These are phyloP conservation scores for Canavalia ensiformis DNA, from an alignment of 306 rosid genomes.

Conservation along the genomic window DNA sequence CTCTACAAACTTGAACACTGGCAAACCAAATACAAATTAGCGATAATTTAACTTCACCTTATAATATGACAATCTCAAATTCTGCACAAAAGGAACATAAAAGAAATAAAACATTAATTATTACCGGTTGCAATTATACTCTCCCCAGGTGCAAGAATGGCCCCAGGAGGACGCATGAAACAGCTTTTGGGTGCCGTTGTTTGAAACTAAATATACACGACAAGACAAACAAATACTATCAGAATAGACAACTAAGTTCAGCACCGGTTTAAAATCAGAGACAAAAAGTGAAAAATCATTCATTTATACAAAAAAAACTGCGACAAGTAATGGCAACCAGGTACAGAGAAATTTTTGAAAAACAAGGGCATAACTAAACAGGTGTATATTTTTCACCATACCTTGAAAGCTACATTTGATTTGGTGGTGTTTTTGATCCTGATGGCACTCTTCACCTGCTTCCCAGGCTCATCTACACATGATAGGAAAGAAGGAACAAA, in stretches of 20 bases:
- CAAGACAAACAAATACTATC: constrained; percentile 34
- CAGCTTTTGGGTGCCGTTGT: constrained; percentile 99
- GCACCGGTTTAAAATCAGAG: constrained; percentile 1
- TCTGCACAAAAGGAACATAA: constrained; percentile 8
- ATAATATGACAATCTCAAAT: not conserved
- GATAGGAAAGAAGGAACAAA: constrained; percentile 9
- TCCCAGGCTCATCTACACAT: constrained; percentile 90
- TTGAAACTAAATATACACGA: constrained; percentile 72
- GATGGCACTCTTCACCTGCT: constrained; percentile 96
- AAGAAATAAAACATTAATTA: constrained; percentile 7
- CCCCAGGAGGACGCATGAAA: constrained; percentile 99
- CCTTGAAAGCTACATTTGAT: constrained; percentile 96
- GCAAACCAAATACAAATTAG: constrained; percentile 44
- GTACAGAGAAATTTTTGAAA: not conserved
- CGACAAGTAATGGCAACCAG: constrained; percentile 31
- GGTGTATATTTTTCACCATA: constrained; percentile 42
- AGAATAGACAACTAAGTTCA: constrained; percentile 26
- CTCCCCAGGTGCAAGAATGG: constrained; percentile 93
- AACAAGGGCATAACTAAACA: not conserved
- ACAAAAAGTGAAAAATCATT: not conserved
- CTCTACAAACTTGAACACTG: constrained; percentile 98
- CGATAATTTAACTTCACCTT: constrained; percentile 3
- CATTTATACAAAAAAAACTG: not conserved
- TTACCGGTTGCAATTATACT: constrained; percentile 96
- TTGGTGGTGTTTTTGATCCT: constrained; percentile 92